Percentiles rank a stretch among this genome's conserved stretches.
phyloP scores from a whole-genome alignment of 768 basidiomycete species.

The Porphyrellus cyaneotinctus region DNA sequence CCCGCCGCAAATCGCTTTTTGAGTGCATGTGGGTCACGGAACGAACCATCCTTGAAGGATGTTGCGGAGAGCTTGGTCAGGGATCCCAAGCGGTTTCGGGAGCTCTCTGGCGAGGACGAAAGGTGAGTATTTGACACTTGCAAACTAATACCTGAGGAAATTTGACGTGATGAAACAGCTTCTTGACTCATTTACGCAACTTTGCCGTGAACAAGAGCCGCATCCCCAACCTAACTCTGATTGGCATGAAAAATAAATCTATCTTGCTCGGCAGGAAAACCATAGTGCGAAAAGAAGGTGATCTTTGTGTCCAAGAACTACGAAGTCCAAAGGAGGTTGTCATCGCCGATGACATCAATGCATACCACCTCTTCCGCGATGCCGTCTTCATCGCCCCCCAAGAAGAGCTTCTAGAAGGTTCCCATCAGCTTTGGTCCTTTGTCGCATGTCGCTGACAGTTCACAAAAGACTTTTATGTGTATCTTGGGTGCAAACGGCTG shows the following conservation, averaged over 20 bases:
- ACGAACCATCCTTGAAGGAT: background rate
- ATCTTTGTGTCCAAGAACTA: background rate
- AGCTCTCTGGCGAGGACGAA: background rate
- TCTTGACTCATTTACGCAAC: background rate
- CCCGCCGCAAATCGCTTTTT: background rate
- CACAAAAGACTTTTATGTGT: background rate
- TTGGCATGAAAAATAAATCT: background rate
- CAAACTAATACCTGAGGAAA: background rate
- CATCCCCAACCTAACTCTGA: background rate
- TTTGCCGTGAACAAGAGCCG: background rate
- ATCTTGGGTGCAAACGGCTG: background rate
- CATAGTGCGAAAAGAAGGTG: background rate
- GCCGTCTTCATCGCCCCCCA: background rate
- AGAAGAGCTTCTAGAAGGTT: conserved; percentile 1
- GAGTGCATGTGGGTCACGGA: background rate
- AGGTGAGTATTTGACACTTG: background rate
- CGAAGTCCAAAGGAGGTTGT: background rate
- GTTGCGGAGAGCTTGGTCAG: background rate
- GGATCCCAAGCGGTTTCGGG: background rate
- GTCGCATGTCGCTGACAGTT: background rate
- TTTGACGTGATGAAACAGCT: background rate
- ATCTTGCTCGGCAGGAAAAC: background rate
- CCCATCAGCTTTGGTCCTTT: background rate
- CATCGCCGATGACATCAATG: background rate
- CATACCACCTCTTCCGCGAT: background rate